Evolutionary conservation across 257 asterid species (phyloP), one percentile per base, ranked within the genome.

Genomic region (Plantago ovata): DNA sequence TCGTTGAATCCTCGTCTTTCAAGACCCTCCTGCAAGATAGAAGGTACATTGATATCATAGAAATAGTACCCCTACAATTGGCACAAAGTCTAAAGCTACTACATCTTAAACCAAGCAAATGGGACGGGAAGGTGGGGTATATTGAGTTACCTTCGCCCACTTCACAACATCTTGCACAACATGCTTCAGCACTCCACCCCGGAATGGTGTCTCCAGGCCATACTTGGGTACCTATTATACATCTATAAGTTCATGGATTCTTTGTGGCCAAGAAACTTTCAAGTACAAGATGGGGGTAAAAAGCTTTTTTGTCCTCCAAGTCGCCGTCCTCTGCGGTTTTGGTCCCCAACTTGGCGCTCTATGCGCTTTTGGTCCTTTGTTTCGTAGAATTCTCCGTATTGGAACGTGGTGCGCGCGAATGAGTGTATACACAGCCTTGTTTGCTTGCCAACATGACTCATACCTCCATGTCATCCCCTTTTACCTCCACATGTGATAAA

Each of bases 1-100:
- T 93, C 99, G 73, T 93, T 84, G 20, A 67, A 86, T 72, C 97
- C 97, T 72, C 99, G 79, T 74, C 96, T 82, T 67, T 86, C 99
- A 73, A 93, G 68, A 59, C 99, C 99, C 68, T 86, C 95, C 97
- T 93, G 79, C 47, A 49, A 20, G 36, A 43, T 33, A 16, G 49
- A 44, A 44, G 16, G 8, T 44, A 47, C 13, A 10, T 9, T 9
- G 12, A 45, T 45, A 21, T 15, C 49, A 44, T 9, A 0, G 20
- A 14, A 11, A 9, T 24, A 18, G 13, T n/a, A 48, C 9, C 54
- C 4, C 54, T 19, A 21, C 23, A n/a, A 45, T 12, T 0, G 28
- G 4, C 1, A 33, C 46, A 4, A 38, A 36, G 0, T 14, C 9
- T 13, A 53, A 7, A 7, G 24, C 14, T 19, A 19, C 32, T 16